Evolutionary conservation across 805 yeast species (phyloP).

Genomic region (Candida odintsovae): DNA sequence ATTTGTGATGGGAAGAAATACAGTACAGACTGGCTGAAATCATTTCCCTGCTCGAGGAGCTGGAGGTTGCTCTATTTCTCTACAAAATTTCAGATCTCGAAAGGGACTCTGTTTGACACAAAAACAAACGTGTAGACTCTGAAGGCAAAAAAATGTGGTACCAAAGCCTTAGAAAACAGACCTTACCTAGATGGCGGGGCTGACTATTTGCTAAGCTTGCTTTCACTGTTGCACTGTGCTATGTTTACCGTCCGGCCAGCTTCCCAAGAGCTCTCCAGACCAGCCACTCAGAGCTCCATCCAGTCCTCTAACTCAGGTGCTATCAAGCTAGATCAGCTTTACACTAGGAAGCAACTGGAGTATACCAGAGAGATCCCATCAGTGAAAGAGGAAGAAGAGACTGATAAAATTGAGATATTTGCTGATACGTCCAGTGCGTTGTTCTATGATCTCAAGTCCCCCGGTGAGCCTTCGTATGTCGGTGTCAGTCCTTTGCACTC

Average conservation of each 20-base stretch:
- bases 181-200: too few relatives aligned
- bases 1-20: too few relatives aligned
- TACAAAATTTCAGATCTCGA: too few relatives aligned
- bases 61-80: too few relatives aligned
- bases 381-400: background rate
- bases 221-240: background rate
- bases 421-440: background rate
- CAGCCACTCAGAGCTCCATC: slow-evolving; percentile 10
- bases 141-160: background rate
- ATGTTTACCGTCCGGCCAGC: background rate
- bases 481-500: background rate
- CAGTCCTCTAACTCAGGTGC: slow-evolving; percentile 11
- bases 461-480: background rate
- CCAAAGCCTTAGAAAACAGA: background rate
- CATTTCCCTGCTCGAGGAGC: too few relatives aligned
- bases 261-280: slow-evolving; percentile 3
- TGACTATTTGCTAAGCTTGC: too few relatives aligned
- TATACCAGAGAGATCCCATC: background rate
- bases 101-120: background rate
- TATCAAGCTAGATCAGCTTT: background rate
- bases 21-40: too few relatives aligned
- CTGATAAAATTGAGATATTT: background rate
- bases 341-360: background rate
- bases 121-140: background rate
- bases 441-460: background rate